Base-by-base conservation (phyloP, 2,329 filamentous ascomycete species). In the Piedraia hortae region DNA sequence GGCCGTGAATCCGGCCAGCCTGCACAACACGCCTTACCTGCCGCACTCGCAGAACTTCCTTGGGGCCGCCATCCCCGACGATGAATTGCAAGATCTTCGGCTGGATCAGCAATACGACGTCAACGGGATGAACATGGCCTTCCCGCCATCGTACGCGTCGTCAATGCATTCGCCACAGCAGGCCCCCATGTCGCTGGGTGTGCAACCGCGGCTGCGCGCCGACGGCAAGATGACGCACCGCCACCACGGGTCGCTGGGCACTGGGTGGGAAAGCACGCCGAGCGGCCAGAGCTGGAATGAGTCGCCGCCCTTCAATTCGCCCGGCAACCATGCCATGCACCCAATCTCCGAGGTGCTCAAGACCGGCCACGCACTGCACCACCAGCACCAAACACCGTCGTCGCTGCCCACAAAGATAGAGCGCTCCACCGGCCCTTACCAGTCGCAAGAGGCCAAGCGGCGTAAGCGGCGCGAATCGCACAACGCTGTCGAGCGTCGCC, bases 401-500 rank as follows among this genome's bases (percentile, higher is more conserved):
- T 91, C 82, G 1, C 68, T 93, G 51, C 82, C 82, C 2, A 61
- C 77, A 15, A 91, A 91, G 50, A 66, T 91, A 22, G 58, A 62
- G 31, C 60, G 59, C 24, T 53, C 46, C 19, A 50, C 53, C 25
- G 46, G 46, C 5, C 20, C 20, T 12, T 56, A 71, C 23, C 74
- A 85, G 24, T 70, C 77, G 1, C 78, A 90, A 38, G 85, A 93
- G 43, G 78, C 80, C 37, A 93, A 93, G 60, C 64, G 78, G 35
- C 75, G 82, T 44, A 62, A 80, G 28, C 66, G 85, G 27, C 62
- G 85, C 17, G 85, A 91, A 39, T 93, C 82, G 1, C 85, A 97
- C 51, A 93, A 97, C 42, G 57, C 89, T 17, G 85, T 97, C 6
- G 85, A 97, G 51, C 75, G 85, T 25, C 69, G 85, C 22, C 70